phyloP scores from a whole-genome alignment of 2,329 filamentous ascomycete species.

The Verticillium nubilum region DNA sequence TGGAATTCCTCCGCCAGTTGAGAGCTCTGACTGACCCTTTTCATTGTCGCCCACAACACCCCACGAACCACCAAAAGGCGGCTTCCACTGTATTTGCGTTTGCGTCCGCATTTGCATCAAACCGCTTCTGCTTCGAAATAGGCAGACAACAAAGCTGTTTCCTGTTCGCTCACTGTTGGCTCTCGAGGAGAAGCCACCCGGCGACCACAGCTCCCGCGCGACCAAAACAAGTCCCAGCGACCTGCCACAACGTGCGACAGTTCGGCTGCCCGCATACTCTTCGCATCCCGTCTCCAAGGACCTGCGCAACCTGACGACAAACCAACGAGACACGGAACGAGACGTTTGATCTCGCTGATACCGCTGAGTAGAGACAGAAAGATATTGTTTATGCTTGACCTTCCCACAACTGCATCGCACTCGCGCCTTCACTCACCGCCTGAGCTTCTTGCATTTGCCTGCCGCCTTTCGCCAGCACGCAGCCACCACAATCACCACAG shows the following conservation, averaged over 20 bases:
- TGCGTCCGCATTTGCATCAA: not conserved
- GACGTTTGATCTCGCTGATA: not conserved
- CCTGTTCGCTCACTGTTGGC: not conserved
- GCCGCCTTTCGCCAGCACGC: not conserved
- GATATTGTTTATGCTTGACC: not conserved
- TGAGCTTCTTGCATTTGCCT: not conserved
- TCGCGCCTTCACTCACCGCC: not conserved
- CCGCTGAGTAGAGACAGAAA: not conserved
- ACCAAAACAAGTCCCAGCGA: not conserved
- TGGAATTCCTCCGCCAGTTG: not conserved
- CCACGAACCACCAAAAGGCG: not conserved
- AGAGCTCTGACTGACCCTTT: not conserved
- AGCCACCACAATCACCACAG: slow-evolving; percentile 3
- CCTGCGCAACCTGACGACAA: slow-evolving; percentile 4
- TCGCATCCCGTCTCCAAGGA: not conserved
- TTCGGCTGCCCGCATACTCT: slow-evolving; percentile 3
- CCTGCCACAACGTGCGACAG: slow-evolving; percentile 1
- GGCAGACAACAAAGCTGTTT: not conserved
- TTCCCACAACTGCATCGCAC: not conserved
- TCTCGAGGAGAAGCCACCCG: not conserved
- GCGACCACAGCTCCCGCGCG: not conserved
- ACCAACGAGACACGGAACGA: slow-evolving; percentile 1
- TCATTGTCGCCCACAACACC: not conserved
- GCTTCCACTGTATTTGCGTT: not conserved
- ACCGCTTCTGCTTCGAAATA: not conserved